Evolutionary conservation across 306 rosid genomes (phyloP).

Genomic region (Heteromeles arbutifolia): DNA sequence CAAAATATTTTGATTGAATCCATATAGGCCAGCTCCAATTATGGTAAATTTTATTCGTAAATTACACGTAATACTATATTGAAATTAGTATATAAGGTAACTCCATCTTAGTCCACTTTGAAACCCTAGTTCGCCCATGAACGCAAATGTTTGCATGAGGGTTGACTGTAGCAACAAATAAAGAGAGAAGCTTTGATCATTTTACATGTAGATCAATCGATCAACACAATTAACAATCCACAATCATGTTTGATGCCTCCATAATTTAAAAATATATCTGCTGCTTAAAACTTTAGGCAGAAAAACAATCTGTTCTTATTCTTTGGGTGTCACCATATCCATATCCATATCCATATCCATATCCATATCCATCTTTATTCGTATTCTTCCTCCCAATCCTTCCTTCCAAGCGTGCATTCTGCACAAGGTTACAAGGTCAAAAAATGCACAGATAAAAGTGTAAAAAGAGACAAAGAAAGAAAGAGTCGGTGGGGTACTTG

Average conservation of each 20-base stretch:
- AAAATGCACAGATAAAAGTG: not conserved
- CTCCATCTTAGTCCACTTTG: too few species aligned
- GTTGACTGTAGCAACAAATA: not conserved
- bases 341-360: not conserved
- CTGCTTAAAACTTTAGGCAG: not conserved
- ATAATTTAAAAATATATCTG: not conserved
- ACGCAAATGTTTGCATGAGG: not conserved
- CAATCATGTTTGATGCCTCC: not conserved
- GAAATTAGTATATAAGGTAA: too few species aligned
- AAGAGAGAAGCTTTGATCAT: not conserved
- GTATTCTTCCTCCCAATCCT: not conserved
- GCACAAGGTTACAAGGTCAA: not conserved
- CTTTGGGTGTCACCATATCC: not conserved
- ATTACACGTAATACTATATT: too few species aligned
- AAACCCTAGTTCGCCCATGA: not conserved
- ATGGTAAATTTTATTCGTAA: too few species aligned
- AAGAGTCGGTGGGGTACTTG: not conserved
- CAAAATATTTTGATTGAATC: too few species aligned
- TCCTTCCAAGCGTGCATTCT: not conserved
- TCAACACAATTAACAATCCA: too few species aligned
- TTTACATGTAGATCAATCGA: too few species aligned
- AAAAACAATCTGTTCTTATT: not conserved
- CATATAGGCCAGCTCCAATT: too few species aligned
- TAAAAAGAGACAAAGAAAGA: not conserved
- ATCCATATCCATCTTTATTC: slow-evolving; percentile 4